Conservation (phyloP, 1,284 basidiomycete genomes). For the Ceratobasidium sp. region DNA sequence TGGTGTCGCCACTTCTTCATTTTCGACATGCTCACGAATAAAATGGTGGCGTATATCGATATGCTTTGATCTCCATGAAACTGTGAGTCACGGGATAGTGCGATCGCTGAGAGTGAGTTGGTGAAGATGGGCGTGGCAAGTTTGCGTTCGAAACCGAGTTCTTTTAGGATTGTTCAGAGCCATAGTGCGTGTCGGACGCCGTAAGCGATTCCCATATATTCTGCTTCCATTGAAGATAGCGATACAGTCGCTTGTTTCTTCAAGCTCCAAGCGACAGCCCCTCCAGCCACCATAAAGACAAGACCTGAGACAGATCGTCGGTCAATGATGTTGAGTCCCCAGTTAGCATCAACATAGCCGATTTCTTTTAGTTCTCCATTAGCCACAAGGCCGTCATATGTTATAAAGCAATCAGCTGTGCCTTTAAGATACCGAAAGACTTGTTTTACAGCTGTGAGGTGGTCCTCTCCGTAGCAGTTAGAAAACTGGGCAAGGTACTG, state of each 20-base stretch:
- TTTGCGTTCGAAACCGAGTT: constrained; percentile 48
- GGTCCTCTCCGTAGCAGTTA: background rate
- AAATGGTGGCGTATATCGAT: constrained; percentile 53
- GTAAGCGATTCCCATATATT: constrained; percentile 54
- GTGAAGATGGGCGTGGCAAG: constrained; percentile 48
- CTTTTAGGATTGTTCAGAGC: constrained; percentile 50
- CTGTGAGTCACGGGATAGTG: constrained; percentile 49
- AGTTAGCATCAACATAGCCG: constrained; percentile 22
- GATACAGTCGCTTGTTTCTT: constrained; percentile 57
- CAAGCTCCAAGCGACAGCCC: constrained; percentile 57
- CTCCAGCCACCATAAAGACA: constrained; percentile 53
- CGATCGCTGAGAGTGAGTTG: constrained; percentile 53
- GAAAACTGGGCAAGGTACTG: background rate
- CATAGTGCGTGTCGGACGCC: constrained; percentile 52
- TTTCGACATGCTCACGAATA: constrained; percentile 49
- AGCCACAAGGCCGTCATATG: constrained; percentile 8
- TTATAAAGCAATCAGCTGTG: background rate
- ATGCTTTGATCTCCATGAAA: constrained; percentile 52
- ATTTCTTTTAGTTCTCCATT: constrained; percentile 14
- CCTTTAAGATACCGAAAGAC: constrained; percentile 4
- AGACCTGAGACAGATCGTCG: constrained; percentile 57
- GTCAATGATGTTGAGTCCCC: constrained; percentile 53
- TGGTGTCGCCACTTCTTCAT: constrained; percentile 37
- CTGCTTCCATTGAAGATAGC: constrained; percentile 57
- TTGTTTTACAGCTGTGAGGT: background rate